Base-by-base conservation (phyloP, 164 flowering plant genomes). In the Annona squamosa region DNA sequence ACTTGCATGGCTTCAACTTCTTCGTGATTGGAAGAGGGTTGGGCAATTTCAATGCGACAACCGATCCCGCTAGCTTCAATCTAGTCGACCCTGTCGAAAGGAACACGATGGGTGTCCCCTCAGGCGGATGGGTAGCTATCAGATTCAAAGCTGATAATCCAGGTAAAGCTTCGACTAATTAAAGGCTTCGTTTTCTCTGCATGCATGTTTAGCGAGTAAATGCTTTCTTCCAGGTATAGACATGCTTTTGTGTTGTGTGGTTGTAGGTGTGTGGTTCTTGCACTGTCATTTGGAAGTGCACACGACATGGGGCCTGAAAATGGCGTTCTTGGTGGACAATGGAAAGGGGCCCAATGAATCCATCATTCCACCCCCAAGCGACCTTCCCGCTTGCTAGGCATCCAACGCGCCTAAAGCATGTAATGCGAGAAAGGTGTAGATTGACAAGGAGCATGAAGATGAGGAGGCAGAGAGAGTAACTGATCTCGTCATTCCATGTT, bases 131-230 rank as follows among this genome's bases (percentile, higher is more conserved):
- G 97, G 71, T 74, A 0, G 93, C 93, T 10, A 84, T 91, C 62
- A 83, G 97, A 81, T 90, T 91, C 77, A 81, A 77, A 0, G 94
- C 91, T 1, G 97, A 91, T 76, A 91, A 90, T 79, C 94, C 97
- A 79, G 94, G 94, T 91, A 82, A 69, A 4, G 6, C 18, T n/a
- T 17, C 37, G 37, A 5, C 4, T 18, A 44, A 16, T n/a, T 16
- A 5, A 5, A 17, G 1, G 4, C 9, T 3, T 43, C 0, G n/a
- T 16, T 18, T 67, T 12, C 2, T 10, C 3, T 46, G 0, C 44
- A 12, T 4, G n/a, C 48, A 4, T 4, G 16, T 12, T 6, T 9
- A 52, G 6, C 12, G 63, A 57, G 16, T 56, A 41, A 3, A 56
- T 52, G 17, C 13, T 19, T 41, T 48, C 12, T 56, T 2, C 61